Evolutionary conservation across 1,284 basidiomycete species (phyloP).

Genomic region (Porogramme epimiltina): DNA sequence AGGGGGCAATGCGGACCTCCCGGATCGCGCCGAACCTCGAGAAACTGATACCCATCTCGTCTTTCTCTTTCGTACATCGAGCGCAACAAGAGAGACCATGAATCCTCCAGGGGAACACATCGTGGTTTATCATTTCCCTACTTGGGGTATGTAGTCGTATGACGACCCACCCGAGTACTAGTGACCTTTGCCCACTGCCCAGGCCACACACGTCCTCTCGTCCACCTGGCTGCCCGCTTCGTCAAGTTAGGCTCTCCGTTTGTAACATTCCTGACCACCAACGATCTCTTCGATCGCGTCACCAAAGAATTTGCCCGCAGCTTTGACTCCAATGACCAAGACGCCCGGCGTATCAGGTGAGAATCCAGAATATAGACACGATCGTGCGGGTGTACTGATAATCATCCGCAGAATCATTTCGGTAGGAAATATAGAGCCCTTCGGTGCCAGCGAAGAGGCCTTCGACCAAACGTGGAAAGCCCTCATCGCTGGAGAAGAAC

Average conservation of each 20-base stretch:
- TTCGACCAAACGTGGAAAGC: constrained; percentile 4
- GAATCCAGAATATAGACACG: no score
- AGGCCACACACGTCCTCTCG: constrained; percentile 2
- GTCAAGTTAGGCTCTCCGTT: not conserved
- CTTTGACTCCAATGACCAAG: constrained; percentile 7
- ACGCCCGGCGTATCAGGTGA: constrained; percentile 4
- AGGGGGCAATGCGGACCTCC: no score
- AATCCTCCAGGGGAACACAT: not conserved
- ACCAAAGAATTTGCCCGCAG: constrained; percentile 8
- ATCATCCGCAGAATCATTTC: not conserved
- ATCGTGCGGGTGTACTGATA: not conserved
- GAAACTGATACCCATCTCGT: no score
- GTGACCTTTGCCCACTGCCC: not conserved
- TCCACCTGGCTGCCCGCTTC: not conserved
- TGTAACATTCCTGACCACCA: constrained; percentile 9
- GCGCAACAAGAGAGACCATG: no score
- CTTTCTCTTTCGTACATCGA: no score
- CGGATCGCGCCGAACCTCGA: no score
- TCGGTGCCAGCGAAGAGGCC: not conserved
- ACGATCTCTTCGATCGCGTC: constrained; percentile 4
- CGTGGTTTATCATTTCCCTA: not conserved
- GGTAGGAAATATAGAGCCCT: not conserved
- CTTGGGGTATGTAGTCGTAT: not conserved
- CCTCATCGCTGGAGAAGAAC: not conserved
- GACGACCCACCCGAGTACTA: not conserved